Base-by-base conservation (phyloP, 306 rosid genomes). In the Trifolium repens region DNA sequence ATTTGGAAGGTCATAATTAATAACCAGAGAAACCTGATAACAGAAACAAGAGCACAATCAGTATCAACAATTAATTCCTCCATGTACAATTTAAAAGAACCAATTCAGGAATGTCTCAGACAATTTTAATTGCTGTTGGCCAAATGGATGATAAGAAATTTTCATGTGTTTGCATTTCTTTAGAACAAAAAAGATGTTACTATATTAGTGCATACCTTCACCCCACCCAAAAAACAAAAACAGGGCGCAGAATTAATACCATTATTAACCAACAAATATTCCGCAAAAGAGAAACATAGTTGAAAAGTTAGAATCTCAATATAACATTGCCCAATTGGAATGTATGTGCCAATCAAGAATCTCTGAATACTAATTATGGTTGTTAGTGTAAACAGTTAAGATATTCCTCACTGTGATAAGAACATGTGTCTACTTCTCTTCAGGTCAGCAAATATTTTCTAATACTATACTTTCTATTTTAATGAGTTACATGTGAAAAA, bases 1-100 rank as follows among this genome's bases (percentile, higher is more conserved):
- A 84, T 94, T 94, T 37, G 99, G 99, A 65, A 94, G 97, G 82
- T 94, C 99, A 75, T 94, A 94, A 63, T 94, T 94, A 65, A 94
- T 92, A 64, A 94, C 99, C 43, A 94, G 80, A 7, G 97, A 94
- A 76, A 94, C 99, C 97, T 94, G 89, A 76, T 49, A 16, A 66
- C 26, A 46, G 27, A 57, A 68, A 62, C 49, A 40, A 32, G 55
- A 19, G 8, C 26, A 65, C 40, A 53, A 72, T 40, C 55, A 81
- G 19, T 66, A 72, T 22, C 77, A 78, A 26, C 24, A 55, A 26
- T 15, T 14, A 59, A 46, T 40, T 53, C 54, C 40, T 62, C 73
- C n/a, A 53, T 16, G 13, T 54, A 52, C 9, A 72, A 61, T n/a
- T 53, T 32, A 70, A 43, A 47, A 54, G 4, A 69, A 50, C 4